These are phyloP conservation scores for Zhuliangozyma blackwelliae DNA, from an alignment of 1,139 yeast species.

Conservation along the genomic window DNA sequence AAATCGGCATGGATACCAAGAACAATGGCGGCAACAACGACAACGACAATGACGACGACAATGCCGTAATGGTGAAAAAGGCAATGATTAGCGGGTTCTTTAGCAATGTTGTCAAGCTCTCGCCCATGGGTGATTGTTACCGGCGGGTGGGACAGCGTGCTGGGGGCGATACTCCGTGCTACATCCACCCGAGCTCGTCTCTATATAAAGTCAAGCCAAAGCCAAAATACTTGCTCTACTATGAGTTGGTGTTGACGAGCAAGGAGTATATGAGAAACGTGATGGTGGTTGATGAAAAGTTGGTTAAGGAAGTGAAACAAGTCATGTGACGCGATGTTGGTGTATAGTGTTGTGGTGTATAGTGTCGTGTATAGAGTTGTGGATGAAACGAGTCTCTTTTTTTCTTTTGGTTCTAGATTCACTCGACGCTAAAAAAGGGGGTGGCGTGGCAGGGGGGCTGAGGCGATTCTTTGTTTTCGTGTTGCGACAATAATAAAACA, in stretches of 20 bases:
- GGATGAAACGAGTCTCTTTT: no score
- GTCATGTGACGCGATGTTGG: no score
- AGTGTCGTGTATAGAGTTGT: no score
- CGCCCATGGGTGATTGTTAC: constrained; percentile 70
- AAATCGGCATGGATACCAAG: constrained; percentile 44
- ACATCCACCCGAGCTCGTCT: constrained; percentile 80
- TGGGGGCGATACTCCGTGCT: constrained; percentile 51
- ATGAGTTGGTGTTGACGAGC: constrained; percentile 80
- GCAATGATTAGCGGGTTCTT: constrained; percentile 81
- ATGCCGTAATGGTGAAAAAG: constrained; percentile 48
- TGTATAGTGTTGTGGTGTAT: no score
- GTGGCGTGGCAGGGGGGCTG: no score
- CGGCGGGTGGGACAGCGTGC: constrained; percentile 40
- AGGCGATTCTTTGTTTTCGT: no score
- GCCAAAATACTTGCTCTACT: constrained; percentile 67
- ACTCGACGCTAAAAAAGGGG: no score
- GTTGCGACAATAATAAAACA: no score
- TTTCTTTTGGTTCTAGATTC: no score
- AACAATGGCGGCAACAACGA: constrained; percentile 1
- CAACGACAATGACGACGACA: constrained; percentile 12
- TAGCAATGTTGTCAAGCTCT: constrained; percentile 68
- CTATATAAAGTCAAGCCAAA: constrained; percentile 62
- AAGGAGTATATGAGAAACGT: constrained; percentile 90
- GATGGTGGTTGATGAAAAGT: constrained; percentile 54
- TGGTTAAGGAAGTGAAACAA: constrained; percentile 3